Evolutionary conservation across 305 asterid species (phyloP), one percentile per base, ranked within the genome.

Genomic region (Plantago lanceolata): DNA sequence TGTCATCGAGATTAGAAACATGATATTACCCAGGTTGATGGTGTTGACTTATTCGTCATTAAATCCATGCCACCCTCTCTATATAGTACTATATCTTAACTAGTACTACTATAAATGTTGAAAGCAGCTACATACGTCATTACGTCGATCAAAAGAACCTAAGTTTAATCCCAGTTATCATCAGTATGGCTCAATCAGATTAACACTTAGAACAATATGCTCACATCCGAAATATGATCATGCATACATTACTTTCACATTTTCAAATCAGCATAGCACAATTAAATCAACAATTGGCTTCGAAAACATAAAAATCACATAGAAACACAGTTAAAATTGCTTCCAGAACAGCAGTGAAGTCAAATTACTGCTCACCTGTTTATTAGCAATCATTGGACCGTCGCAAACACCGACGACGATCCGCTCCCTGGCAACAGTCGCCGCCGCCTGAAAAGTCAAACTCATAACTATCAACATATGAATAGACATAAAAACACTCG

Each of bases 371-470:
- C 45, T 6, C 57, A 84, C 97, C 91, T 88, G 76, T 70, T 93
- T 93, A 35, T 89, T 93, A 19, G 78, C 40, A 64, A 93, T 76
- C 99, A 89, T 93, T 31, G 92, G 90, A 54, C 96, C 97, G 64
- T 89, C 89, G 71, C 97, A 93, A 65, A 89, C 87, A 53, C 99
- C 99, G 53, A 93, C 75, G 19, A 93, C 94, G 26, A 93, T 61
- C 31, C 96, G 87, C 68, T 84, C 85, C 72, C 79, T 78, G 2
- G 97, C 87, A 74, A 83, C 72, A 66, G 50, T 64, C 2, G 92
- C 92, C 5, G 99, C 96, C 20, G 85, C 95, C 97, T 90, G 68
- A 47, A 68, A 50, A 75, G 35, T 29, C 49, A 55, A 65, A 29
- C 20, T 5, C 21, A 4, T 35, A 12, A 1, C 45, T 0, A 40